Evolutionary conservation across 768 basidiomycete genomes (phyloP).

Genomic region (Xerocomellus chrysenteron): DNA sequence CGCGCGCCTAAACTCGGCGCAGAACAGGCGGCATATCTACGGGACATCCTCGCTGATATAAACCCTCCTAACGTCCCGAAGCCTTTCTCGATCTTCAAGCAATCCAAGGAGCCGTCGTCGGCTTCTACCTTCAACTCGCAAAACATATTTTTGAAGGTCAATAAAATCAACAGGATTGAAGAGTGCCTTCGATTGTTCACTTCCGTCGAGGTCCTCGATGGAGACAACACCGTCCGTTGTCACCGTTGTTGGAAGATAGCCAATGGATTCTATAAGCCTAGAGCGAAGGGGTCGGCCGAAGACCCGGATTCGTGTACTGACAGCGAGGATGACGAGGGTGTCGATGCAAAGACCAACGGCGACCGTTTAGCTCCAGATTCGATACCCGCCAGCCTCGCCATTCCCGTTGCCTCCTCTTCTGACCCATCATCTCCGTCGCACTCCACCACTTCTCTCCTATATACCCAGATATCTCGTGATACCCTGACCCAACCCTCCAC

Average conservation of each 20-base stretch:
- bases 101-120: constrained; percentile 30
- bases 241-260: constrained; percentile 92
- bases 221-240: constrained; percentile 94
- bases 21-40: constrained; percentile 66
- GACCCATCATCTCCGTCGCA: constrained; percentile 16
- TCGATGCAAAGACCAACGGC: constrained; percentile 20
- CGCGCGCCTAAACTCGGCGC: constrained; percentile 54
- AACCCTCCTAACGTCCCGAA: constrained; percentile 40
- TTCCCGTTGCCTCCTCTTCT: constrained; percentile 2
- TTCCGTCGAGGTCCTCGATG: constrained; percentile 88
- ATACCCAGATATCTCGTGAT: constrained; percentile 30
- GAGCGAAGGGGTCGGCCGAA: constrained; percentile 16
- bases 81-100: constrained; percentile 53
- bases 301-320: constrained; percentile 32
- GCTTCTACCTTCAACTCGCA: constrained; percentile 19
- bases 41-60: constrained; percentile 66
- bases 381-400: constrained; percentile 28
- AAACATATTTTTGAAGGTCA: constrained; percentile 29
- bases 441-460: constrained; percentile 41
- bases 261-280: constrained; percentile 56
- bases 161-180: constrained; percentile 39
- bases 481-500: constrained; percentile 15
- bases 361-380: constrained; percentile 13
- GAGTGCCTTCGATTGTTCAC: constrained; percentile 89
- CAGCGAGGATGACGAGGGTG: constrained; percentile 34